Evolutionary conservation across 2,329 filamentous ascomycete genomes (phyloP).

Genomic region (Alternaria viburni): DNA sequence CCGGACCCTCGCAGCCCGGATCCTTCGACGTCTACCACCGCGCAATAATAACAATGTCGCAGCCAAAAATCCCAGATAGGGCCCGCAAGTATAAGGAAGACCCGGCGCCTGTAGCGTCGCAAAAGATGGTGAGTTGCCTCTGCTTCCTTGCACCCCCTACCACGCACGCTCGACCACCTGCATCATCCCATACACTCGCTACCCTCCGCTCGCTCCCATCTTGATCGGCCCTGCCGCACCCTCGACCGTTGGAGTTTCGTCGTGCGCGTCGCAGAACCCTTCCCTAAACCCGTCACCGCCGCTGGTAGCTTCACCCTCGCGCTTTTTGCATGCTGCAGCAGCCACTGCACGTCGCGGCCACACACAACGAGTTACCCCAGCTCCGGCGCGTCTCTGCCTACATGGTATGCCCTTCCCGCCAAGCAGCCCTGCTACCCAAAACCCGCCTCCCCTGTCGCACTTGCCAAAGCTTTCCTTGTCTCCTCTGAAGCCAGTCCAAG

Average conservation of each 20-base stretch:
- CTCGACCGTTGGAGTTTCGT: conserved; percentile 43
- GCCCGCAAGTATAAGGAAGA: conserved; percentile 54
- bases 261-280: conserved; percentile 25
- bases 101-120: conserved; percentile 52
- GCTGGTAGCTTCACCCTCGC: conserved; percentile 43
- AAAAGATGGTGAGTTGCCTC: conserved; percentile 52
- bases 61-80: conserved; percentile 50
- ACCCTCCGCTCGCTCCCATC: conserved; percentile 17
- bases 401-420: conserved; percentile 52
- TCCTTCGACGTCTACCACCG: conserved; percentile 40
- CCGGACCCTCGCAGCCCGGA: conserved; percentile 42
- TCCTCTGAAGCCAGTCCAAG: conserved; percentile 30
- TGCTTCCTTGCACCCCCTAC: conserved; percentile 40
- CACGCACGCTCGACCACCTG: conserved; percentile 5
- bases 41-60: conserved; percentile 52
- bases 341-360: conserved; percentile 48
- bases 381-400: conserved; percentile 44
- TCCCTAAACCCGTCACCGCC: conserved; percentile 33
- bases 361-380: conserved; percentile 41
- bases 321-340: conserved; percentile 48
- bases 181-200: conserved; percentile 26
- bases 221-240: conserved; percentile 23
- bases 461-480: conserved; percentile 29
- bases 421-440: conserved; percentile 44
- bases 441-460: conserved; percentile 39